Base-by-base conservation (phyloP, 148 eudicot genomes). In the Camellia granthamiana region DNA sequence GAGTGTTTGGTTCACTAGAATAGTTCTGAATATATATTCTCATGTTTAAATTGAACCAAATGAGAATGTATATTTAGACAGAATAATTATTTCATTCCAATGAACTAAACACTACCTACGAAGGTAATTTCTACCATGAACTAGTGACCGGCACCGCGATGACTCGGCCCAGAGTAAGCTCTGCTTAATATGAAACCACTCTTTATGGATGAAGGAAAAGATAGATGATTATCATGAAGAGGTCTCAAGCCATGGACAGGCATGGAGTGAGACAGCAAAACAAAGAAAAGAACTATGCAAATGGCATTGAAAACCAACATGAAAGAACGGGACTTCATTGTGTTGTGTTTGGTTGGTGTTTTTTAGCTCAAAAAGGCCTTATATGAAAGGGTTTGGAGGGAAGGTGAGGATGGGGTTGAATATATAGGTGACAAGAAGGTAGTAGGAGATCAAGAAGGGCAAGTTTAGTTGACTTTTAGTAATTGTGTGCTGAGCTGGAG, bases 131-230 rank as follows among this genome's bases (percentile, higher is more conserved):
- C 15, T n/a, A 42, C 10, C 30, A 8, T 5, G 30, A 13, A 42
- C 71, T 76, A 81, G 62, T 81, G 84, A 19, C 84, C 84, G 0
- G 67, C 70, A 10, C 84, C 84, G 16, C 84, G 54, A 23, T n/a
- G 69, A 62, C 79, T 81, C 3, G 84, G 84, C 69, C 84, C 84
- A 1, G 84, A 81, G 66, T 81, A 81, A 81, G 58, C 79, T 44
- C 68, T 59, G 10, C 59, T 18, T 7, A 52, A 1, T 43, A 42
- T 18, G 12, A 77, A 23, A 7, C 5, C 6, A 18, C 10, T 15
- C 19, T 76, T 62, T 55, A 74, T 61, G 3, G 56, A 12, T 51
- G 42, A 51, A 47, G 72, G 47, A 30, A 43, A 15, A 66, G 72
- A 23, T 9, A 23, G 79, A 77, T 49, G 43, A 43, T 65, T 14